Evolutionary conservation across 768 basidiomycete genomes (phyloP), one percentile per base, ranked within the genome.

Genomic region (Favolaschia claudopus): DNA sequence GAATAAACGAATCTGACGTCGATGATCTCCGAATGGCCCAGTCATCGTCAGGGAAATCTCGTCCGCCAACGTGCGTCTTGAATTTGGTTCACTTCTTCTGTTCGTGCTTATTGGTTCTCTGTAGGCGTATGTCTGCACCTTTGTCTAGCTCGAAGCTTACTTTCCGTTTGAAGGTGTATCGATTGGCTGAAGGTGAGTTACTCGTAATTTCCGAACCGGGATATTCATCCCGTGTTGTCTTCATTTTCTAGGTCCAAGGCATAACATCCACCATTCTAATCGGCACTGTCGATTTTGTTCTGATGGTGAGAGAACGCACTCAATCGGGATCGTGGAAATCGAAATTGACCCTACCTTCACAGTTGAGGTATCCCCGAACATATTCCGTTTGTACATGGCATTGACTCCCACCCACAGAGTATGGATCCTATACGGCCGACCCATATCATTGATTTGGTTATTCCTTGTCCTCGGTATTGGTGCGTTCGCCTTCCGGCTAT

Each of bases 371-470:
- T n/a, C n/a, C n/a, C n/a, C n/a, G n/a, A n/a, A n/a, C n/a, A n/a
- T n/a, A n/a, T n/a, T n/a, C n/a, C n/a, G n/a, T n/a, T n/a, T n/a
- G n/a, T n/a, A n/a, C n/a, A n/a, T n/a, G n/a, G n/a, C n/a, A n/a
- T n/a, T n/a, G n/a, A n/a, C n/a, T n/a, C n/a, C n/a, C n/a, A n/a
- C n/a, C n/a, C 22, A 32, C 15, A 57, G 47, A 19, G 55, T 57
- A 13, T 57, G 55, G 55, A 57, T 57, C 19, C 22, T 57, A 42
- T 57, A 49, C 27, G 47, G 47, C 4, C 31, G 47, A 7, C 55
- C 55, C 4, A 31, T 39, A 3, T 4, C 37, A 1, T 20, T 57
- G n/a, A 15, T 49, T 40, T 57, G 55, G 55, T 32, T 57, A 17
- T 50, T 57, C 19, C 27, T 28, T 2, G n/a, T 2, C 27, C 8